Conservation (phyloP, 306 rosid species). For the Prunus mira region DNA sequence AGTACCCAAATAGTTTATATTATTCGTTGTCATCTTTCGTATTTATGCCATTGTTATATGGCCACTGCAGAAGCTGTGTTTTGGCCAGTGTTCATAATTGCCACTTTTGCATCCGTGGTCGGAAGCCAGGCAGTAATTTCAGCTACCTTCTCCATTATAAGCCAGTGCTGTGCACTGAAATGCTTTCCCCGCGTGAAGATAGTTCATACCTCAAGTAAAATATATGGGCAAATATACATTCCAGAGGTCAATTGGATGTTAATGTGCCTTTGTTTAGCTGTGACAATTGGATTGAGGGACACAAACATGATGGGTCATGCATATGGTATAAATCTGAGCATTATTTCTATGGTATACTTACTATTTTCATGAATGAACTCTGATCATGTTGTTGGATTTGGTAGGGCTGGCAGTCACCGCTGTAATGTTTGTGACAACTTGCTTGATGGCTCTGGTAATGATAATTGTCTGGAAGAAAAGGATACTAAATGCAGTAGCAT, state of each 20-base stretch:
- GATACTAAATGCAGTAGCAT: conserved; percentile 35
- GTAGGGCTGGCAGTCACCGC: conserved; percentile 61
- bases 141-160: conserved; percentile 67
- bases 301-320: conserved; percentile 71
- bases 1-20: conserved; percentile 2
- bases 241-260: conserved; percentile 77
- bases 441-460: conserved; percentile 68
- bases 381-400: conserved; percentile 31
- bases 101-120: conserved; percentile 57
- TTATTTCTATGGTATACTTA: neutral
- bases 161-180: conserved; percentile 64
- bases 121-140: conserved; percentile 80
- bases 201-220: conserved; percentile 58
- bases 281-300: conserved; percentile 63
- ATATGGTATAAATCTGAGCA: conserved; percentile 42
- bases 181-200: conserved; percentile 68
- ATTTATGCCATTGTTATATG: neutral
- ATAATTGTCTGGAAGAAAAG: conserved; percentile 63
- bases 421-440: conserved; percentile 72
- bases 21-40: neutral
- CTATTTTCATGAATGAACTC: conserved; percentile 5
- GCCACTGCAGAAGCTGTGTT: conserved; percentile 57
- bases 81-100: conserved; percentile 77
- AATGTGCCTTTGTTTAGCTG: conserved; percentile 65
- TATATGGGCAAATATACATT: conserved; percentile 75